These are phyloP conservation scores for Nothophytophthora sp. DNA, from an alignment of 352 stramenopile species.

Conservation along the genomic window DNA sequence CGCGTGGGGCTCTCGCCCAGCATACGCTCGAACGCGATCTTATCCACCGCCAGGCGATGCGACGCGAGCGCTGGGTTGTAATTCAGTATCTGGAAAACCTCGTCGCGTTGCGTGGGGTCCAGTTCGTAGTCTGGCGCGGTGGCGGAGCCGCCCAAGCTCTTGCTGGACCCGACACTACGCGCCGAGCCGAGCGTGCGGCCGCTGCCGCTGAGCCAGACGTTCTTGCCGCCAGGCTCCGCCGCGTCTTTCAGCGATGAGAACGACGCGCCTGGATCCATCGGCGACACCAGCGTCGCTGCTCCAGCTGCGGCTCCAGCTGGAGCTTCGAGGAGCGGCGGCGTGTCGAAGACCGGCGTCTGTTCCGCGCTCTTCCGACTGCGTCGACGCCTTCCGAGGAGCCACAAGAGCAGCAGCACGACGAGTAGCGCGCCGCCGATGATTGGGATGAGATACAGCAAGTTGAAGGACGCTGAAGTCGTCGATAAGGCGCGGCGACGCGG, in stretches of 20 bases:
- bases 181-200: constrained; percentile 22
- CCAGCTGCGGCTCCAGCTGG: constrained; percentile 2
- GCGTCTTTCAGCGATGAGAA: constrained; percentile 25
- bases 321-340: constrained; percentile 4
- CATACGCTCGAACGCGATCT: constrained; percentile 37
- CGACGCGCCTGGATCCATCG: constrained; percentile 20
- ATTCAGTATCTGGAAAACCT: constrained; percentile 28
- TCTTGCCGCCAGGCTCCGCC: constrained; percentile 5
- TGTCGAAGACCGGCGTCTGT: constrained; percentile 3
- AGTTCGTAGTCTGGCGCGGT: constrained; percentile 17
- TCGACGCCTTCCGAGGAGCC: constrained; percentile 5
- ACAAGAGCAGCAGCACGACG: constrained; percentile 7
- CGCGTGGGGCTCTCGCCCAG: constrained; percentile 13
- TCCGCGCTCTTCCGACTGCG: constrained; percentile 4
- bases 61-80: constrained; percentile 26
- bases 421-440: constrained; percentile 19
- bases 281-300: constrained; percentile 9
- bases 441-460: constrained; percentile 35
- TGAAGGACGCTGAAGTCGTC: constrained; percentile 15
- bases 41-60: constrained; percentile 34
- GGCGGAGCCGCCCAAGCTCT: constrained; percentile 6
- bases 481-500: constrained; percentile 1
- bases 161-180: constrained; percentile 6
- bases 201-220: constrained; percentile 26
- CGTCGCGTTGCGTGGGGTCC: constrained; percentile 18